These are phyloP conservation scores for Ogataea sp. DNA, from an alignment of 805 yeast genomes.

Conservation along the genomic window DNA sequence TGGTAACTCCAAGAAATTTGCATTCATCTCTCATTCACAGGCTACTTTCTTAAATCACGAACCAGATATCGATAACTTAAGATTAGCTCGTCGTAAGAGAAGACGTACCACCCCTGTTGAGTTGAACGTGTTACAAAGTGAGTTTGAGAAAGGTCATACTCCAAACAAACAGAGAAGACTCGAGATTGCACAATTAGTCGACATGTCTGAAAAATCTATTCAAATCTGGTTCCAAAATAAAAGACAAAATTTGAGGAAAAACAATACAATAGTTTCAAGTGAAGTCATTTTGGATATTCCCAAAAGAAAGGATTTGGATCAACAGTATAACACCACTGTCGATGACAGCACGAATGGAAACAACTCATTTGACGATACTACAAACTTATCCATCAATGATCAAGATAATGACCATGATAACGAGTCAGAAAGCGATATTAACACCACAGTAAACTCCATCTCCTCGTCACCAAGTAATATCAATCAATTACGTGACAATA, in stretches of 20 bases:
- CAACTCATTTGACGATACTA: too few species aligned
- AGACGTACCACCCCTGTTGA: slow-evolving; percentile 92
- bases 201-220: slow-evolving; percentile 96
- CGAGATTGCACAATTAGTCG: slow-evolving; percentile 71
- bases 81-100: slow-evolving; percentile 87
- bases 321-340: too few species aligned
- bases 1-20: slow-evolving; percentile 38
- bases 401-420: background rate
- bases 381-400: too few species aligned
- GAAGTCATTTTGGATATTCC: slow-evolving; percentile 22
- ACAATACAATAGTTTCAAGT: slow-evolving; percentile 17
- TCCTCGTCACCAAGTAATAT: slow-evolving; percentile 5
- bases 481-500: slow-evolving; percentile 10
- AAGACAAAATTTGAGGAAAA: slow-evolving; percentile 70
- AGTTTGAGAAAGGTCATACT: slow-evolving; percentile 68
- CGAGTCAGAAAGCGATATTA: background rate
- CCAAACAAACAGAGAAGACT: slow-evolving; percentile 73
- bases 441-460: slow-evolving; percentile 2
- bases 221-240: slow-evolving; percentile 98
- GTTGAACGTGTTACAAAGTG: slow-evolving; percentile 69
- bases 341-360: too few species aligned
- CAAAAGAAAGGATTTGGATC: slow-evolving; percentile 16
- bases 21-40: slow-evolving; percentile 90
- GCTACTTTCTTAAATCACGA: slow-evolving; percentile 78
- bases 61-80: slow-evolving; percentile 83